Conservation (phyloP, 176 grass and related monocot species). For the Bromus sterilis region DNA sequence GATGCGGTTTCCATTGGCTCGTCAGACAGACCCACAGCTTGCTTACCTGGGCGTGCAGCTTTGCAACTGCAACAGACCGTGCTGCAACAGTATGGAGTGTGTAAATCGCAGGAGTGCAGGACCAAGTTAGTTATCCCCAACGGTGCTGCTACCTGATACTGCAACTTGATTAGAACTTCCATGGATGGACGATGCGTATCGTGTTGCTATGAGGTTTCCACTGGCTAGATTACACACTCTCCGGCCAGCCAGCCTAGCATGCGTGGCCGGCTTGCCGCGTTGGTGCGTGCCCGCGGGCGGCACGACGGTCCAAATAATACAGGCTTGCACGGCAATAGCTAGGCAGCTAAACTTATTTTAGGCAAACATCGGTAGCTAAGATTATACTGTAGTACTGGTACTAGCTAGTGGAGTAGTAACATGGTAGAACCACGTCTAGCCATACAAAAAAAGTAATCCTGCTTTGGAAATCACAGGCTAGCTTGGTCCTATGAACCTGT, state of each 20-base stretch:
- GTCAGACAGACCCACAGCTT: neutral
- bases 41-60: neutral
- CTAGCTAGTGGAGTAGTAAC: too few species aligned
- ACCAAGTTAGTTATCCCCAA: neutral
- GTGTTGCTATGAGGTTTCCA: neutral
- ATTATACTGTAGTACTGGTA: neutral
- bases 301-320: neutral
- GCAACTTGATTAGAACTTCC: neutral
- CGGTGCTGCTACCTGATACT: neutral
- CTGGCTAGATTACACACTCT: neutral
- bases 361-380: neutral
- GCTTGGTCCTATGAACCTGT: neutral
- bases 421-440: too few species aligned
- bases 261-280: neutral
- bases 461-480: neutral
- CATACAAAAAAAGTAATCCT: too few species aligned
- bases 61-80: too few species aligned
- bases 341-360: too few species aligned
- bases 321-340: neutral
- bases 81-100: neutral
- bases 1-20: neutral
- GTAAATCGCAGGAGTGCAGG: neutral
- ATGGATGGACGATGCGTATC: neutral
- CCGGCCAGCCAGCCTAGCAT: neutral
- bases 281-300: neutral